Conservation (phyloP, 2,329 filamentous ascomycete species). For the Xylariomycetidae sp. region DNA sequence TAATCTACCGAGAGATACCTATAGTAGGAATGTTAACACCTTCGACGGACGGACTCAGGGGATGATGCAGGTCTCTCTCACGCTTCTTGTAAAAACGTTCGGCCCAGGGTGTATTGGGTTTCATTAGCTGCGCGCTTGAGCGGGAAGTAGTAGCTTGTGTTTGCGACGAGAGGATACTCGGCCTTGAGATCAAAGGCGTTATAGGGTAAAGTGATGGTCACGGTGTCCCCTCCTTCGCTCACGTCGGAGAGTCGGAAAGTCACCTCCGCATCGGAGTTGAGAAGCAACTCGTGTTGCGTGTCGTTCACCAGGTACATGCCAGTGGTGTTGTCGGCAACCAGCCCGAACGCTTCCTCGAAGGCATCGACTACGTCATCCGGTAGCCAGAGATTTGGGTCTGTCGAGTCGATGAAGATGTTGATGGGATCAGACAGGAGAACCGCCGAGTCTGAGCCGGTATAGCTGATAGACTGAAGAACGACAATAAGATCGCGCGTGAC, state of each 20-base stretch:
- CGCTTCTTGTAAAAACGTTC: constrained; percentile 32
- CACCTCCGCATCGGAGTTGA: constrained; percentile 28
- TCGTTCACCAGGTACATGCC: constrained; percentile 32
- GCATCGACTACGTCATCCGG: constrained; percentile 26
- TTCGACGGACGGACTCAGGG: neutral
- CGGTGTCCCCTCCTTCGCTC: constrained; percentile 24
- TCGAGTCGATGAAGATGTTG: constrained; percentile 31
- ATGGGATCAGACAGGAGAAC: constrained; percentile 30
- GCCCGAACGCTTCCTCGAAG: constrained; percentile 29
- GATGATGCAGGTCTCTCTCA: constrained; percentile 11
- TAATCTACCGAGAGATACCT: constrained; percentile 35
- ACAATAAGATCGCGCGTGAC: constrained; percentile 33
- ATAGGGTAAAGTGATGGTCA: constrained; percentile 28
- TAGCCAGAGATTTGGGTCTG: constrained; percentile 32
- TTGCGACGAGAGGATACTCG: constrained; percentile 23
- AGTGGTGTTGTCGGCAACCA: constrained; percentile 21
- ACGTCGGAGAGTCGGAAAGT: constrained; percentile 30
- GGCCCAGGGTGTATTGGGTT: constrained; percentile 30
- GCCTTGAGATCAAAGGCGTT: constrained; percentile 28
- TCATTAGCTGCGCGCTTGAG: constrained; percentile 28
- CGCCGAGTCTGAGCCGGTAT: constrained; percentile 27
- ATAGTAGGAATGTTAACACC: constrained; percentile 6
- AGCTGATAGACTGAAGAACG: constrained; percentile 33
- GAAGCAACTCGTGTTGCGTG: constrained; percentile 25
- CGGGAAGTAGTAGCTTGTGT: constrained; percentile 28